A percentile compares a stretch with the other conserved stretches of the same genome.
These are phyloP conservation scores for Venturia carpophila DNA, from an alignment of 2,329 filamentous ascomycete species.

Conservation along the genomic window DNA sequence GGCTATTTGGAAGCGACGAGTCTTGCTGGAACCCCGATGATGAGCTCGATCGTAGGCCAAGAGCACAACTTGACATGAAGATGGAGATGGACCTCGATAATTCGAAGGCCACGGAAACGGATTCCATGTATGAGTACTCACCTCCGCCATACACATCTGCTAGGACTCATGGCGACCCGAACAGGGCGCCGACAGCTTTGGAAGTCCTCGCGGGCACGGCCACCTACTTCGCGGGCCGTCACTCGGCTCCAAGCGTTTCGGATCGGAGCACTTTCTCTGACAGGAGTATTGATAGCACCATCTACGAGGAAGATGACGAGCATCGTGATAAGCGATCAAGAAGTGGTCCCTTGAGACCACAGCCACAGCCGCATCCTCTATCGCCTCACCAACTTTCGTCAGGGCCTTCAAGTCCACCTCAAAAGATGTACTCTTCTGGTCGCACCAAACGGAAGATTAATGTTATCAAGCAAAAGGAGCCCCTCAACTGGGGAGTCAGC, in stretches of 20 bases:
- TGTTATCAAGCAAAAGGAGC: conserved; percentile 32
- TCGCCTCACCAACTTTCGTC: conserved; percentile 1
- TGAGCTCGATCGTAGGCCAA: conserved; percentile 32
- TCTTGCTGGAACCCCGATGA: conserved; percentile 34
- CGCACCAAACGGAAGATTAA: conserved; percentile 37
- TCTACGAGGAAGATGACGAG: conserved; percentile 33
- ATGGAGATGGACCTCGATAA: conserved; percentile 14
- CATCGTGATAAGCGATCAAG: conserved; percentile 23
- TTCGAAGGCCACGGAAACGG: conserved; percentile 32
- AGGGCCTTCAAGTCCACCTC: conserved; percentile 16
- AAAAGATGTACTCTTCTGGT: conserved; percentile 33
- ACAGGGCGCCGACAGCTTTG: not conserved
- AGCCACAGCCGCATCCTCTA: conserved; percentile 2
- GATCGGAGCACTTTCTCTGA: conserved; percentile 17
- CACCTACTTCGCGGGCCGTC: not conserved
- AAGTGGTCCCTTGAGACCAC: conserved; percentile 19
- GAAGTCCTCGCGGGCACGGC: conserved; percentile 17
- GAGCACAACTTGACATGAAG: conserved; percentile 18
- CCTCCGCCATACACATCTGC: conserved; percentile 31
- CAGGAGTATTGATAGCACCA: conserved; percentile 12
- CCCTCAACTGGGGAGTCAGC: conserved; percentile 20
- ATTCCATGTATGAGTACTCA: conserved; percentile 37
- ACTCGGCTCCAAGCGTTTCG: conserved; percentile 16
- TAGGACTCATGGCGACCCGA: conserved; percentile 1
- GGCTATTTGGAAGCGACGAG: conserved; percentile 29